Percentiles rank a stretch among this genome's conserved stretches.
Evolutionary conservation across 2,329 filamentous ascomycete species (phyloP).

Genomic region (Eurotiales sp.): DNA sequence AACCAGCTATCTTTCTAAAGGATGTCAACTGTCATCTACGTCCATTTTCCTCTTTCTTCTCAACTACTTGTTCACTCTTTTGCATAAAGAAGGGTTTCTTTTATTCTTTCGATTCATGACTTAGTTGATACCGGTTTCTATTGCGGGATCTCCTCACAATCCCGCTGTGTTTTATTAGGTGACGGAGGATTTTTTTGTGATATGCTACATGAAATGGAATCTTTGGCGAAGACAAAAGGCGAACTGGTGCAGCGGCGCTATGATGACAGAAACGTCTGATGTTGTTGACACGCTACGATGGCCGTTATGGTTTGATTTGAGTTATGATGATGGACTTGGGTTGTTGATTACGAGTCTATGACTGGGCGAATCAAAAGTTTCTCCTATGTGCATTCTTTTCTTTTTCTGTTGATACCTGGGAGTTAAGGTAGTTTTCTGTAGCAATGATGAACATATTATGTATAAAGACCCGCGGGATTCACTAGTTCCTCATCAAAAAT

Average conservation of each 20-base stretch:
- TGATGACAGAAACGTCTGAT: conserved; percentile 7
- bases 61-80: conserved; percentile 2
- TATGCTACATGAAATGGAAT: conserved; percentile 4
- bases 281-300: not conserved
- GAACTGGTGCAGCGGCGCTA: conserved; percentile 10
- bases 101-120: not conserved
- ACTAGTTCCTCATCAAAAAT: no score
- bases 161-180: conserved; percentile 14
- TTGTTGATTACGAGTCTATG: conserved; percentile 11
- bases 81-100: conserved; percentile 3
- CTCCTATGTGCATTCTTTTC: conserved; percentile 12
- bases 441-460: conserved; percentile 10
- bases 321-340: conserved; percentile 5
- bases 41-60: not conserved
- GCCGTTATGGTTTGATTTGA: conserved; percentile 1
- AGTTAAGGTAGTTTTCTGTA: conserved; percentile 5
- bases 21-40: not conserved
- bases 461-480: no score
- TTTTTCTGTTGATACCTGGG: conserved; percentile 15
- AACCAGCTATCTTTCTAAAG: conserved; percentile 35
- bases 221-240: conserved; percentile 2
- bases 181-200: conserved; percentile 11
- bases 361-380: conserved; percentile 15
- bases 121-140: conserved; percentile 4
- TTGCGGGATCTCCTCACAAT: conserved; percentile 11